These are phyloP conservation scores for Lecanosticta acicola DNA, from an alignment of 2,329 filamentous ascomycete species.

Conservation along the genomic window DNA sequence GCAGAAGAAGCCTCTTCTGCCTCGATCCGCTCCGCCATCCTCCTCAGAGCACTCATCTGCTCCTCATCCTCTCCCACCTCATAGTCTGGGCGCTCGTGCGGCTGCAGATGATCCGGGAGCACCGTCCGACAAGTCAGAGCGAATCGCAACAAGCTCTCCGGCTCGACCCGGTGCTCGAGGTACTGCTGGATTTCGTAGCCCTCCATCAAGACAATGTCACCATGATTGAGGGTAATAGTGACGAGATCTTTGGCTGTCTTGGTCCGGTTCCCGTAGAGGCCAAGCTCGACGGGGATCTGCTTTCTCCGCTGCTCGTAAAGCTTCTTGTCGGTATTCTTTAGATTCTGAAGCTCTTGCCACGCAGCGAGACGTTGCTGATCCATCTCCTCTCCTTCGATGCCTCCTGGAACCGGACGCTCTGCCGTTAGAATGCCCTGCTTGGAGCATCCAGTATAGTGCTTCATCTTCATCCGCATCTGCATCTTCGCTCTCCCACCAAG, in stretches of 20 bases:
- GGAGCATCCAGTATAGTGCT: conserved; percentile 39
- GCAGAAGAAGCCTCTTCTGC: neutral
- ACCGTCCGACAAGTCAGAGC: conserved; percentile 54
- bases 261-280: conserved; percentile 28
- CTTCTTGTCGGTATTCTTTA: conserved; percentile 14
- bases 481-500: conserved; percentile 56
- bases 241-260: conserved; percentile 35
- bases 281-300: conserved; percentile 36
- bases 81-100: conserved; percentile 36
- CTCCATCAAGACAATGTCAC: conserved; percentile 61
- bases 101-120: conserved; percentile 39
- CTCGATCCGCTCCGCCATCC: conserved; percentile 8
- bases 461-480: conserved; percentile 53
- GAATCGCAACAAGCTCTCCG: conserved; percentile 49
- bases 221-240: conserved; percentile 51
- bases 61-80: conserved; percentile 33
- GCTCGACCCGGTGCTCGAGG: conserved; percentile 55
- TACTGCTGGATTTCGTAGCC: conserved; percentile 53
- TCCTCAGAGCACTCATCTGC: conserved; percentile 15
- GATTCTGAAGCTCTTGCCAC: conserved; percentile 28
- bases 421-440: conserved; percentile 32
- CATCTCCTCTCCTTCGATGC: conserved; percentile 15
- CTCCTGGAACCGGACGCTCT: conserved; percentile 24
- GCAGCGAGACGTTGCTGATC: conserved; percentile 34
- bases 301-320: conserved; percentile 28